Evolutionary conservation across 345 rosid genomes (phyloP).

Genomic region (Microcos paniculata): DNA sequence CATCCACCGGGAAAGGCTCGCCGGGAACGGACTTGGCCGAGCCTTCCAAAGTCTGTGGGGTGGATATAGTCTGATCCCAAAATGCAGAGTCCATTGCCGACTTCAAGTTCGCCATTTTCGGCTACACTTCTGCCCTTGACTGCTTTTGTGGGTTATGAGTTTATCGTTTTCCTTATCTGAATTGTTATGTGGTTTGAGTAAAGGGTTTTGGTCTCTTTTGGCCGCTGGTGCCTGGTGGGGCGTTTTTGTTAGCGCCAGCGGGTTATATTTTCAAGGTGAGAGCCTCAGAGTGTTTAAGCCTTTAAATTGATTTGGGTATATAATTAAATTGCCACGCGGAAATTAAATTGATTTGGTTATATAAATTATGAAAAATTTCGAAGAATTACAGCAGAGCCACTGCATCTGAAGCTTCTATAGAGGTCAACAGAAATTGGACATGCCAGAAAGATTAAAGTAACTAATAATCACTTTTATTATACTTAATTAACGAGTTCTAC

Average conservation of each 20-base stretch:
- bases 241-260: not conserved
- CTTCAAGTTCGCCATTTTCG: slow-evolving; percentile 64
- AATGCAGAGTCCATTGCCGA: slow-evolving; percentile 80
- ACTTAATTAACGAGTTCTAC: no score
- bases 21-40: slow-evolving; percentile 76
- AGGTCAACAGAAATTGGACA: no score
- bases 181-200: not conserved
- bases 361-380: not conserved
- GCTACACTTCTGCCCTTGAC: not conserved
- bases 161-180: slow-evolving; percentile 9
- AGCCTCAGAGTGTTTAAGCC: not conserved
- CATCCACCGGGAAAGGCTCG: slow-evolving; percentile 67
- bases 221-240: not conserved
- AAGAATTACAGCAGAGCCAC: not conserved
- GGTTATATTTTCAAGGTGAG: not conserved
- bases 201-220: not conserved
- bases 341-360: not conserved
- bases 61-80: slow-evolving; percentile 73
- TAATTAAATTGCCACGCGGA: not conserved
- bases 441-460: no score
- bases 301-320: not conserved
- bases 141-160: slow-evolving; percentile 6
- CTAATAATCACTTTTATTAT: no score
- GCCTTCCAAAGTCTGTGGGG: slow-evolving; percentile 65
- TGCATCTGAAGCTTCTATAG: no score